Conservation (phyloP, 768 basidiomycete genomes). For the Rhodocollybia butyracea region DNA sequence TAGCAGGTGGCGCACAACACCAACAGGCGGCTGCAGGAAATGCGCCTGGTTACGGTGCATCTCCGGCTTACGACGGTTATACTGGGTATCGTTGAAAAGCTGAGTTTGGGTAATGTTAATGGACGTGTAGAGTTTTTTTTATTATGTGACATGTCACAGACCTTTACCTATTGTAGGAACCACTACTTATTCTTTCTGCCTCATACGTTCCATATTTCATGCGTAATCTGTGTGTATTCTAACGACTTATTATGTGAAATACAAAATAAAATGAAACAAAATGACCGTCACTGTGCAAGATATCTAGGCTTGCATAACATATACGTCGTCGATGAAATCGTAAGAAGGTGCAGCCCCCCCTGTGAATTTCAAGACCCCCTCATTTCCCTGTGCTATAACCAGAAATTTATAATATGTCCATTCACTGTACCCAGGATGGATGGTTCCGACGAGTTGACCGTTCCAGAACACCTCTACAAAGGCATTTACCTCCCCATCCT, state of each 20-base stretch:
- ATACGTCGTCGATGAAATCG: conserved; percentile 46
- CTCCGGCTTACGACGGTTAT: conserved; percentile 3
- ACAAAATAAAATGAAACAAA: neutral
- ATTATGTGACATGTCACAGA: neutral
- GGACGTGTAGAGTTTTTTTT: conserved; percentile 3
- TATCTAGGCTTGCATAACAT: conserved; percentile 13
- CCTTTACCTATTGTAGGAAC: neutral
- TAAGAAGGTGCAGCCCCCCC: conserved; percentile 46
- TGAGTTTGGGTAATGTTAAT: neutral
- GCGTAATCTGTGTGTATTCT: conserved; percentile 3
- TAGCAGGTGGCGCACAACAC: conserved; percentile 30
- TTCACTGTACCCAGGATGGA: conserved; percentile 32
- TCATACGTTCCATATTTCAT: neutral
- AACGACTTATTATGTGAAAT: neutral
- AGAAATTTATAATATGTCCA: conserved; percentile 35
- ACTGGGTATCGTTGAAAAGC: neutral
- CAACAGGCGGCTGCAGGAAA: neutral
- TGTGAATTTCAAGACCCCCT: conserved; percentile 35
- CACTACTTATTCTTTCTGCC: neutral
- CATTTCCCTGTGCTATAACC: conserved; percentile 33
- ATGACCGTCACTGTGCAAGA: neutral
- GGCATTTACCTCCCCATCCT: conserved; percentile 27
- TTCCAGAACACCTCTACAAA: conserved; percentile 45
- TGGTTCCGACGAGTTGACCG: conserved; percentile 27
- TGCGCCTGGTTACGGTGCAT: neutral